Conservation (phyloP, 805 yeast species). For the Ogataea naganishii region DNA sequence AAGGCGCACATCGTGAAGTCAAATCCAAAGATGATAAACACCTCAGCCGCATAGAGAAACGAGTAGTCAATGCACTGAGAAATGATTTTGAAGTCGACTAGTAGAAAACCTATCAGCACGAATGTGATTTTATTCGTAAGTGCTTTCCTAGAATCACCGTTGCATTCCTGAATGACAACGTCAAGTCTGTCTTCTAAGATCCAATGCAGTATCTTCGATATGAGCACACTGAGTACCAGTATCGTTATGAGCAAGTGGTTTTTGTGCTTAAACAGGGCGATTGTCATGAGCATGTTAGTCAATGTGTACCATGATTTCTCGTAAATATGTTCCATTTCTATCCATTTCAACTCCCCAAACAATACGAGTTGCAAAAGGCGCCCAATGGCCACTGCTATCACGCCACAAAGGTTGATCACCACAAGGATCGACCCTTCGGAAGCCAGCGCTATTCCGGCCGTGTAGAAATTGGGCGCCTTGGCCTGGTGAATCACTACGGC, state of each 20-base stretch:
- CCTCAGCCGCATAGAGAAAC: constrained; percentile 43
- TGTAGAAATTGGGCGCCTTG: constrained; percentile 38
- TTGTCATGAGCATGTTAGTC: constrained; percentile 51
- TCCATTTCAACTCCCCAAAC: constrained; percentile 67
- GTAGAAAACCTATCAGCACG: constrained; percentile 34
- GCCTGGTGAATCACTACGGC: no score
- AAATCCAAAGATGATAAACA: constrained; percentile 62
- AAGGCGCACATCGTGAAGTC: constrained; percentile 62
- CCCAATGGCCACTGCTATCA: constrained; percentile 27
- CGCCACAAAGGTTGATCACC: constrained; percentile 35
- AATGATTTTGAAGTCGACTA: constrained; percentile 44
- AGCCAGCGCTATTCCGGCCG: constrained; percentile 41
- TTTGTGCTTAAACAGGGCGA: constrained; percentile 43
- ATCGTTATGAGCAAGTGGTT: constrained; percentile 34
- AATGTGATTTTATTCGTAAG: constrained; percentile 32
- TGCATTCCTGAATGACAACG: constrained; percentile 34
- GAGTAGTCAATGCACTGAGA: constrained; percentile 47
- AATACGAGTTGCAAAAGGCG: constrained; percentile 41
- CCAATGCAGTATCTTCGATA: constrained; percentile 70
- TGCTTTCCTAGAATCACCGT: constrained; percentile 19
- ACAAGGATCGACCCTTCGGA: constrained; percentile 38
- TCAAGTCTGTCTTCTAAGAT: constrained; percentile 46
- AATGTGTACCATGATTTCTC: constrained; percentile 59
- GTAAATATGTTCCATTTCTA: constrained; percentile 68
- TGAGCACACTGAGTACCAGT: constrained; percentile 29